A percentile compares a stretch with the other conserved stretches of the same genome.
Conservation (phyloP, 2,329 filamentous ascomycete species). For the Cylindrodendrum hubeiense region DNA sequence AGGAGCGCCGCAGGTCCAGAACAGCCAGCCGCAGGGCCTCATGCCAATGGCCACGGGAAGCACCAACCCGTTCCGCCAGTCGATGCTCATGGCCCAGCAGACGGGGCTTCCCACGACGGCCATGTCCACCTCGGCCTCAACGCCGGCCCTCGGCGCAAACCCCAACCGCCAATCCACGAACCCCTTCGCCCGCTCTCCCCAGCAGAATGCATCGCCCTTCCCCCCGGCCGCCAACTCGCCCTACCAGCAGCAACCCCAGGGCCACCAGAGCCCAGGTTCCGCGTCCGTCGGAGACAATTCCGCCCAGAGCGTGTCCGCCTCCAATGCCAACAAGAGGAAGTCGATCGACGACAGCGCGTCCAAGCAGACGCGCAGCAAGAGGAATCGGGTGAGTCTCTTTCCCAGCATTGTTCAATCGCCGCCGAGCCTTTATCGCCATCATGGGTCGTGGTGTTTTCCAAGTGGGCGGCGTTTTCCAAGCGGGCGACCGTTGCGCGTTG, state of each 20-base stretch:
- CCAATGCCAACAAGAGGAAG: conserved; percentile 52
- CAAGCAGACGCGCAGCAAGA: conserved; percentile 70
- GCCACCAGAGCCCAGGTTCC: conserved; percentile 53
- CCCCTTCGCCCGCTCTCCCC: conserved; percentile 82
- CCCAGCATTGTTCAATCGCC: conserved; percentile 15
- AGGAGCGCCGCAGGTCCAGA: conserved; percentile 37
- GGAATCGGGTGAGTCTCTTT: conserved; percentile 65
- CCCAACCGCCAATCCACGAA: conserved; percentile 79
- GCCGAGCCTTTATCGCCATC: background rate
- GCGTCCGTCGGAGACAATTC: conserved; percentile 63
- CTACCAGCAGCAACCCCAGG: conserved; percentile 52
- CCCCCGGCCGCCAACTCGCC: too few species aligned
- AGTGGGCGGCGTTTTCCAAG: background rate
- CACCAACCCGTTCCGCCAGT: conserved; percentile 95
- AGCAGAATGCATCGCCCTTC: too few species aligned
- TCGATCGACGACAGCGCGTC: conserved; percentile 53
- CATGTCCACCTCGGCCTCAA: conserved; percentile 58
- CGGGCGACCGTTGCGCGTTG: too few species aligned
- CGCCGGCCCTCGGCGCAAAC: conserved; percentile 48
- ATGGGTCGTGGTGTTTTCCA: background rate
- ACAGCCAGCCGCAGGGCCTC: conserved; percentile 36
- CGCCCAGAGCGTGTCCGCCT: conserved; percentile 50
- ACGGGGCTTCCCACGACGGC: conserved; percentile 57
- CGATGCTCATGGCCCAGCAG: conserved; percentile 77
- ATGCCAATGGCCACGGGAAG: conserved; percentile 54